Percentiles rank a stretch among this genome's conserved stretches.
Evolutionary conservation across 192 early-diverging fungal genomes (phyloP).

Genomic region (Podila epicladia): DNA sequence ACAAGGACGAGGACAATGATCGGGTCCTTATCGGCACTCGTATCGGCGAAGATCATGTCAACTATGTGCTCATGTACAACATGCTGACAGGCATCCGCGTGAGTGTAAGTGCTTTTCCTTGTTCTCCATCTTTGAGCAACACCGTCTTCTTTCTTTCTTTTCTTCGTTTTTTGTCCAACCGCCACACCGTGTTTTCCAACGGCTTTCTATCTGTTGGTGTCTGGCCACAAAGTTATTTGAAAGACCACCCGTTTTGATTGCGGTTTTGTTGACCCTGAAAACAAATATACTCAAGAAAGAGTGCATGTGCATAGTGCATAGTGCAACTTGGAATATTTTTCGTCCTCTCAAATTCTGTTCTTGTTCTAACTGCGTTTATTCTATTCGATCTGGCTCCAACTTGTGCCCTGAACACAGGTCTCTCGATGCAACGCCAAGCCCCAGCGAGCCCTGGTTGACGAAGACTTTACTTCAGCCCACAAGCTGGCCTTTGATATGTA

Average conservation of each 20-base stretch:
- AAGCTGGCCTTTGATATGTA: conserved; percentile 97
- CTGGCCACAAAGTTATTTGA: too few species aligned
- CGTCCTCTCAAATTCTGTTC: background rate
- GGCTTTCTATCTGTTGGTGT: background rate
- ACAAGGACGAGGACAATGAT: conserved; percentile 55
- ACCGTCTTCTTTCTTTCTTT: background rate
- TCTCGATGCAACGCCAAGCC: conserved; percentile 90
- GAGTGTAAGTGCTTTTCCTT: conserved; percentile 64
- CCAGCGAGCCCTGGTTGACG: conserved; percentile 70
- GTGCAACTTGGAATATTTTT: background rate
- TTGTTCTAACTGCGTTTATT: background rate
- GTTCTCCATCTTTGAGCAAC: background rate
- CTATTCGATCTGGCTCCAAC: background rate
- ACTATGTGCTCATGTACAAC: conserved; percentile 98
- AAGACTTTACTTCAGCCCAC: conserved; percentile 89
- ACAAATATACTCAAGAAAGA: conserved; percentile 4
- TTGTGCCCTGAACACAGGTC: conserved; percentile 54
- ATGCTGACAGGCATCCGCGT: conserved; percentile 98
- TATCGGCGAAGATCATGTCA: conserved; percentile 93
- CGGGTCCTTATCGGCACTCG: conserved; percentile 76
- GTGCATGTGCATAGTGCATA: conserved; percentile 1
- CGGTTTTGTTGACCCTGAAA: background rate
- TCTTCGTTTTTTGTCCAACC: background rate
- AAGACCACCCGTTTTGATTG: background rate
- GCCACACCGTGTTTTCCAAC: background rate